phyloP scores from a whole-genome alignment of 805 yeast genomes.

The Lachancea kluyveri region DNA sequence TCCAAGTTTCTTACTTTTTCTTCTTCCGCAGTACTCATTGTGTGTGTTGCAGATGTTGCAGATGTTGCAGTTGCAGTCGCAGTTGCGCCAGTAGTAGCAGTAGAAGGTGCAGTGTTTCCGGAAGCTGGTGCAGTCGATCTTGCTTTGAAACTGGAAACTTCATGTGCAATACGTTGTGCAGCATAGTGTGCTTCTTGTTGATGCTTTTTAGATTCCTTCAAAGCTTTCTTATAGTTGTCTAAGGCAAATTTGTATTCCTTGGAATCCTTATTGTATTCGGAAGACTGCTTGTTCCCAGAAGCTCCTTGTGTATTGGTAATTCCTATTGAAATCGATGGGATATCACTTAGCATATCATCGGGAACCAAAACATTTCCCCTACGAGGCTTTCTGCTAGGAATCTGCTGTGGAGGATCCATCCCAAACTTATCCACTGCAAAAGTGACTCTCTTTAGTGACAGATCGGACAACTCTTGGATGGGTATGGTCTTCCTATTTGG shows the following conservation, averaged over 20 bases:
- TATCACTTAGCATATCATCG: constrained; percentile 54
- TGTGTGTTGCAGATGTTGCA: constrained; percentile 11
- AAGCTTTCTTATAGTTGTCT: constrained; percentile 49
- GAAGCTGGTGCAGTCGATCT: neutral
- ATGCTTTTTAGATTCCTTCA: constrained; percentile 60
- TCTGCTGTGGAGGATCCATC: constrained; percentile 88
- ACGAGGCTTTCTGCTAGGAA: constrained; percentile 79
- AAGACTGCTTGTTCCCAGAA: constrained; percentile 19
- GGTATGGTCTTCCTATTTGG: constrained; percentile 35
- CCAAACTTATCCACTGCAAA: constrained; percentile 71
- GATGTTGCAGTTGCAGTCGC: constrained; percentile 4
- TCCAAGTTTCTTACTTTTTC: constrained; percentile 34
- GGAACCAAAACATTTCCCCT: constrained; percentile 72
- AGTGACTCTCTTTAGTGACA: constrained; percentile 54
- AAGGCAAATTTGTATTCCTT: constrained; percentile 49
- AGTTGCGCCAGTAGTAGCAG: constrained; percentile 38
- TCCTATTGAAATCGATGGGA: constrained; percentile 63
- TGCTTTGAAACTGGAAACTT: constrained; percentile 44
- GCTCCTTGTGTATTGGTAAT: constrained; percentile 43
- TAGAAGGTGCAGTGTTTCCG: constrained; percentile 1
- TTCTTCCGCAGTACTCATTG: constrained; percentile 10
- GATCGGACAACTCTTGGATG: constrained; percentile 22
- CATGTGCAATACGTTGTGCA: constrained; percentile 64
- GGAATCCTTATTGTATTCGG: constrained; percentile 29
- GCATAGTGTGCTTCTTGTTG: constrained; percentile 71